These are phyloP conservation scores for Leptodontidium sp. DNA, from an alignment of 2,329 filamentous ascomycete species.

Conservation along the genomic window DNA sequence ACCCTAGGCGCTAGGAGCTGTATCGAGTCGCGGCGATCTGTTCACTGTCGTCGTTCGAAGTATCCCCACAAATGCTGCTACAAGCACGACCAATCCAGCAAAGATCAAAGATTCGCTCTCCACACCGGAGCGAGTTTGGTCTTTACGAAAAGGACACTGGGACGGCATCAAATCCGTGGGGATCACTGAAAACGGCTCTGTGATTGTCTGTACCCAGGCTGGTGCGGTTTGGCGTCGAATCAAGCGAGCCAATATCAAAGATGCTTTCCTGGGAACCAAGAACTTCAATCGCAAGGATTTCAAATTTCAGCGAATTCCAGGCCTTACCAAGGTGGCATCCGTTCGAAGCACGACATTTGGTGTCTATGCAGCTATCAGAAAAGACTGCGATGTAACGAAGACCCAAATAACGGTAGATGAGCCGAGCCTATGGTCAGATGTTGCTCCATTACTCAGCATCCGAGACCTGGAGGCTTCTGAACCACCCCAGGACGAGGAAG, in stretches of 20 bases:
- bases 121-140: constrained; percentile 84
- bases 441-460: constrained; percentile 75
- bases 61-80: constrained; percentile 63
- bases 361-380: constrained; percentile 86
- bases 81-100: constrained; percentile 89
- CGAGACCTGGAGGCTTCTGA: constrained; percentile 59
- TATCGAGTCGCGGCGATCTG: constrained; percentile 85
- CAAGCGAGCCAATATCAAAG: constrained; percentile 82
- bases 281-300: constrained; percentile 83
- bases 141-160: constrained; percentile 70
- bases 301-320: constrained; percentile 92
- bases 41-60: constrained; percentile 84
- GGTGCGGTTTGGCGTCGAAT: constrained; percentile 93
- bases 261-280: constrained; percentile 56
- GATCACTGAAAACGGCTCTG: constrained; percentile 90
- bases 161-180: constrained; percentile 86
- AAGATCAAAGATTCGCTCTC: constrained; percentile 89
- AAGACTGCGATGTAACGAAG: constrained; percentile 82
- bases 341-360: constrained; percentile 91
- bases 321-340: constrained; percentile 82
- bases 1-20: constrained; percentile 59
- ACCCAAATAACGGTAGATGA: constrained; percentile 72
- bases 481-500: constrained; percentile 49
- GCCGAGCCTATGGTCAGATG: constrained; percentile 77
- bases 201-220: constrained; percentile 91